Evolutionary conservation across 2,329 filamentous ascomycete genomes (phyloP), one percentile per base, ranked within the genome.

Genomic region (Mycosphaerelloides madeirae): DNA sequence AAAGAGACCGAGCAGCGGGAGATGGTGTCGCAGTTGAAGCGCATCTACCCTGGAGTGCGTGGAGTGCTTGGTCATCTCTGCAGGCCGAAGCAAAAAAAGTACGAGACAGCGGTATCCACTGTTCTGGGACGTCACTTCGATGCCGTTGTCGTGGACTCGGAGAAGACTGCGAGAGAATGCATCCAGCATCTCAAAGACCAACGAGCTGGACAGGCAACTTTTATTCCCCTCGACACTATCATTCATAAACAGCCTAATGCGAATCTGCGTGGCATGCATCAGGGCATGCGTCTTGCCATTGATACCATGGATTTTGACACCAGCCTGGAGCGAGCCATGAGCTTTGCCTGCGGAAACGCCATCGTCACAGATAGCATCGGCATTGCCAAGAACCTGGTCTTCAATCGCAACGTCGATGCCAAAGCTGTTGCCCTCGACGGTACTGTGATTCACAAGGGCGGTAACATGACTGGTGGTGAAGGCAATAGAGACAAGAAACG

Each of bases 61-160:
- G 93, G 93, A 15, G 83, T 91, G 35, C 80, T 97, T 35, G 87
- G 88, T 51, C 88, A 95, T 54, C 78, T 98, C 32, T 96, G 93
- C 71, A 90, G 87, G 54, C 91, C 93, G 1, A 97, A 96, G 67
- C 88, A 96, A 70, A 96, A 95, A 69, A 97, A 96, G 65, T 98
- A 84, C 60, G 87, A 93, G 52, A 87, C 93, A 55, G 93, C 93
- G 35, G 87, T 98, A 52, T 88, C 87, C 58, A 94, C 88, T 16
- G 89, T 95, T 6, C 79, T 98, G 3, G 93, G 93, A 39, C 82
- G 87, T 43, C 87, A 97, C 61, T 95, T 95, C 64, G 91, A 98
- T 65, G 87, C 90, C 0, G 85, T 98, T 33, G 82, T 98, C 38
- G 91, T 97, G 8, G 93, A 98, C 58, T 91, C 88, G 2, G 89